Base-by-base conservation (phyloP, 495 filamentous ascomycete species). In the Acidomyces sp. region DNA sequence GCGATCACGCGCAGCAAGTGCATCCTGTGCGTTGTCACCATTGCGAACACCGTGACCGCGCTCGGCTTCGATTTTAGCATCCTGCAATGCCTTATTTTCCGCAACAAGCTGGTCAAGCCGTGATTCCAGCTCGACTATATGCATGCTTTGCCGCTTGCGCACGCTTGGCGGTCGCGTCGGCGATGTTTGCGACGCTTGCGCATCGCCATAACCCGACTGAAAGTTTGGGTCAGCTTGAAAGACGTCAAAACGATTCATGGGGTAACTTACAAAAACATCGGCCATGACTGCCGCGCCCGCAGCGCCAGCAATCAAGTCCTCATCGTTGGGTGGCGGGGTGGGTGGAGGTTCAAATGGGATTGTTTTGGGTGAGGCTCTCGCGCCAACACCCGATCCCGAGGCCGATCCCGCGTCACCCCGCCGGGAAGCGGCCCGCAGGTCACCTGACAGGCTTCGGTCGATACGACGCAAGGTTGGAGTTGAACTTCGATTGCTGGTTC, bases 171-270 rank as follows among this genome's bases (percentile, higher is more conserved):
- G 88, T 60, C 92, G 82, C 50, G 85, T 93, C 37, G 90, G 90
- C 51, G 92, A 96, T 57, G 78, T 78, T 52, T 88, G 86, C 55
- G 85, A 92, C 50, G 77, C 82, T 55, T 75, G 85, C 62, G 81
- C 84, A 60, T 93, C 87, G 61, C 92, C 90, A 69, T 75, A 93
- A 62, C 82, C 88, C 74, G 94, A 86, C 85, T 93, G 61, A 40
- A 47, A 42, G 39, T 11, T 3, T 6, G 28, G 5, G 26, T 48
- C 41, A 37, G 27, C 31, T 11, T 15, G 16, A 35, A n/a, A 7
- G 30, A 28, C 23, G 19, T 7, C 15, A 28, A 32, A 15, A 13
- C 16, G n/a, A 51, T 11, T n/a, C 20, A 7, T n/a, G n/a, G n/a
- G 25, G 48, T 39, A 24, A 81, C 86, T 77, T 76, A 94, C 86